Conservation (phyloP, 2,329 filamentous ascomycete genomes). For the Talaromyces atroroseus region DNA sequence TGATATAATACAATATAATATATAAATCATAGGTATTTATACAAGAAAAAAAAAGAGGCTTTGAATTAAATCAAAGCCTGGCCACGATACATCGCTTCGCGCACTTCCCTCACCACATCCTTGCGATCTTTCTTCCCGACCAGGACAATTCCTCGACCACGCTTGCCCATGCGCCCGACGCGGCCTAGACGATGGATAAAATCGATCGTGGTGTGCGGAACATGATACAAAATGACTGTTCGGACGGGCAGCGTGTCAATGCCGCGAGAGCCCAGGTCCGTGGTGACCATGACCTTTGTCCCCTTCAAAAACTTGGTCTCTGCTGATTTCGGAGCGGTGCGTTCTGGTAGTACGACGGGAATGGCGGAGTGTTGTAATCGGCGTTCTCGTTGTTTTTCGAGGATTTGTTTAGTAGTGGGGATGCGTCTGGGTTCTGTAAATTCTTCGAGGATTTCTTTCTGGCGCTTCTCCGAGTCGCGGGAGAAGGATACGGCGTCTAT, state of each 20-base stretch:
- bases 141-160: constrained; percentile 83
- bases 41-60: not conserved
- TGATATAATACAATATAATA: not conserved
- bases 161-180: constrained; percentile 84
- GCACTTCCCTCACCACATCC: constrained; percentile 86
- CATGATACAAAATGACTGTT: constrained; percentile 90
- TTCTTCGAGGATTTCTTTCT: constrained; percentile 67
- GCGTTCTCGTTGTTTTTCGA: constrained; percentile 26
- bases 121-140: constrained; percentile 84
- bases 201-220: constrained; percentile 96
- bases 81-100: constrained; percentile 80
- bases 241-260: constrained; percentile 90
- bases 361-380: constrained; percentile 33
- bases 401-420: constrained; percentile 32
- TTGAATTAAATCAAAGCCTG: constrained; percentile 64
- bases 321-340: not conserved
- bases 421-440: constrained; percentile 55
- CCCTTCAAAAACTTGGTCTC: constrained; percentile 56
- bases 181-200: constrained; percentile 94
- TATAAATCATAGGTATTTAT: not conserved
- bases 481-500: constrained; percentile 83
- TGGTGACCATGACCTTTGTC: constrained; percentile 88
- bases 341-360: constrained; percentile 33
- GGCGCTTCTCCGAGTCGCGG: constrained; percentile 74
- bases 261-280: constrained; percentile 83